Base-by-base conservation (phyloP, 768 basidiomycete genomes). In the Auriscalpium vulgare region DNA sequence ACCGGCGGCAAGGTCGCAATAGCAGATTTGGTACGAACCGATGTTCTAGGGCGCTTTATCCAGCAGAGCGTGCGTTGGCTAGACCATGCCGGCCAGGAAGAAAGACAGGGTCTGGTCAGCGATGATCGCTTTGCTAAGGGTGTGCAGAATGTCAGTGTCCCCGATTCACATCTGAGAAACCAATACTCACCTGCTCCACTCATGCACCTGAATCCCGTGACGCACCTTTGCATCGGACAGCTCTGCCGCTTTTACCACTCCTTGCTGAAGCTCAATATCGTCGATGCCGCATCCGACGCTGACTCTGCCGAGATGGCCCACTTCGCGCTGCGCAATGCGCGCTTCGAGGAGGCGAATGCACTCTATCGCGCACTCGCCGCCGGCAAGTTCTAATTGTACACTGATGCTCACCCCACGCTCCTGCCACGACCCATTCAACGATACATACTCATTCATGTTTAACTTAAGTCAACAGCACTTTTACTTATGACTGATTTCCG, bases 271-370 rank as follows among this genome's bases (percentile, higher is more conserved):
- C 73, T 81, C 8, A 70, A 70, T 50, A 78, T 90, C 63, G 77
- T 88, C 54, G 85, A 88, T 62, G 75, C 80, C 2, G 65, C 70
- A 8, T 75, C 74, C n/a, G 87, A 88, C 55, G 76, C 77, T 8
- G 87, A 91, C 64, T 79, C 83, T 0, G 78, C 85, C 6, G 89
- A 89, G 71, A 89, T 91, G 78, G 77, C 78, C 6, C 85, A 88
- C 65, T 91, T 91, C 62, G 81, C 82, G 46, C 74, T 91, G 49
- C 79, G 81, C 40, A 76, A 88, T 62, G 78, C 89, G 10, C 78
- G 84, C 3, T 83, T 89, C 56, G 87, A 88, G 65, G 88, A 91
- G 61, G 88, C 88, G 16, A 88, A 85, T 59, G 67, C 75, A 56
- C 76, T 91, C 47, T 91, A 90, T 64, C 80, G 88, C 19, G 65